phyloP scores from a whole-genome alignment of 257 asterid genomes.

The Craterostigma plantagineum region DNA sequence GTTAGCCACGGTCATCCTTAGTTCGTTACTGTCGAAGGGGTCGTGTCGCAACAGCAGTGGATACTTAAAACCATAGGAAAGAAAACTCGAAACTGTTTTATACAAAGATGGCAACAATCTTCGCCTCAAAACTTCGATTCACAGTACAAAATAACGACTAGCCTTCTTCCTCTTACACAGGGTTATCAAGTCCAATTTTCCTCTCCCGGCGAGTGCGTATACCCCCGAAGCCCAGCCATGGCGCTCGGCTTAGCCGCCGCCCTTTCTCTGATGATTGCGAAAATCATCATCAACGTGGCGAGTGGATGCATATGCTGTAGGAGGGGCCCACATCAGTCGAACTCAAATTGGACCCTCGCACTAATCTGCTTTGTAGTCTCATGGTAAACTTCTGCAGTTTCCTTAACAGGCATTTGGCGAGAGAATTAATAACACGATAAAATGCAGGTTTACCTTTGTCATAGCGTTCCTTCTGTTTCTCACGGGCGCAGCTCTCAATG shows the following conservation, averaged over 20 bases:
- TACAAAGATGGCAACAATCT: too few relatives aligned
- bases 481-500: constrained; percentile 86
- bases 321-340: constrained; percentile 41
- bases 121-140: background rate
- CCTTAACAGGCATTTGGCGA: too few relatives aligned
- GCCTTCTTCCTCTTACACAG: constrained; percentile 14
- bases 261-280: constrained; percentile 65
- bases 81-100: too few relatives aligned
- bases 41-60: too few relatives aligned
- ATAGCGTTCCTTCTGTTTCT: constrained; percentile 69
- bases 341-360: constrained; percentile 55
- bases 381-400: too few relatives aligned
- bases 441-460: constrained; percentile 74
- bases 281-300: constrained; percentile 46
- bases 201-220: constrained; percentile 50
- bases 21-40: too few relatives aligned
- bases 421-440: background rate
- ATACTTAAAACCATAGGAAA: too few relatives aligned
- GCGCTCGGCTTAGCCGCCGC: constrained; percentile 70
- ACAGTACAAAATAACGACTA: background rate
- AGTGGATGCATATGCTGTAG: constrained; percentile 81
- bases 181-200: constrained; percentile 44
- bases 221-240: constrained; percentile 78
- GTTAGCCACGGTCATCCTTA: too few relatives aligned
- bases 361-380: constrained; percentile 66